These are phyloP conservation scores for Diaporthe capsici DNA, from an alignment of 2,329 filamentous ascomycete species.

Conservation along the genomic window DNA sequence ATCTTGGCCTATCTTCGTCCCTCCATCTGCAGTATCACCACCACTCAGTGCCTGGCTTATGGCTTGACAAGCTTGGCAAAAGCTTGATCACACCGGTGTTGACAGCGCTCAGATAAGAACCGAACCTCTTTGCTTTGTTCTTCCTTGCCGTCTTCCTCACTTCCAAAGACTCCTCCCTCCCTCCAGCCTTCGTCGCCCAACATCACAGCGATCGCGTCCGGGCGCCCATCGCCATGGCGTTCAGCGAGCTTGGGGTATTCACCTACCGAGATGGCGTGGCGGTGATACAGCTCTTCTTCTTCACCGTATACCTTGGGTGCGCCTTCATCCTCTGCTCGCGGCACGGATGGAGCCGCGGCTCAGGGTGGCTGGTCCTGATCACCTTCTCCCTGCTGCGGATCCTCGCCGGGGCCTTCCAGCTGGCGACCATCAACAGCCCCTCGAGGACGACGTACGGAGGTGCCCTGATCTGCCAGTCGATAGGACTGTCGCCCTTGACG, in stretches of 20 bases:
- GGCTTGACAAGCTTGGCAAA: slow-evolving; percentile 10
- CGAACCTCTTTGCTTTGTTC: neutral
- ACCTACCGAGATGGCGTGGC: slow-evolving; percentile 50
- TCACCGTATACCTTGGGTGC: slow-evolving; percentile 46
- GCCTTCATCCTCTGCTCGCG: slow-evolving; percentile 48
- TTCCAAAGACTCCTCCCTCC: neutral
- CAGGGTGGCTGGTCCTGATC: slow-evolving; percentile 48
- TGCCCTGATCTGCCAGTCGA: slow-evolving; percentile 48
- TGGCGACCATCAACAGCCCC: slow-evolving; percentile 46
- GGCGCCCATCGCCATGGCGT: neutral
- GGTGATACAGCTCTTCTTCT: slow-evolving; percentile 48
- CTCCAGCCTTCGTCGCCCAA: neutral
- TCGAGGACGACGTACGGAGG: slow-evolving; percentile 44
- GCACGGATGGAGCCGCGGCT: slow-evolving; percentile 48
- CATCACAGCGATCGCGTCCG: neutral
- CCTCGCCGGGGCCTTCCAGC: slow-evolving; percentile 46
- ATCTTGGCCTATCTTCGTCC: neutral
- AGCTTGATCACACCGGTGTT: slow-evolving; percentile 10
- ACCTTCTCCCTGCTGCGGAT: slow-evolving; percentile 50
- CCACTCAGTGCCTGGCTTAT: neutral
- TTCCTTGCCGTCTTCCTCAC: neutral
- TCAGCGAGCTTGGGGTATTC: slow-evolving; percentile 33
- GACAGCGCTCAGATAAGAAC: neutral
- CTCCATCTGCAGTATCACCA: neutral
- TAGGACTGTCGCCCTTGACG: slow-evolving; percentile 49